phyloP scores from a whole-genome alignment of 2,329 filamentous ascomycete species.

The Penicillium vulpinum region DNA sequence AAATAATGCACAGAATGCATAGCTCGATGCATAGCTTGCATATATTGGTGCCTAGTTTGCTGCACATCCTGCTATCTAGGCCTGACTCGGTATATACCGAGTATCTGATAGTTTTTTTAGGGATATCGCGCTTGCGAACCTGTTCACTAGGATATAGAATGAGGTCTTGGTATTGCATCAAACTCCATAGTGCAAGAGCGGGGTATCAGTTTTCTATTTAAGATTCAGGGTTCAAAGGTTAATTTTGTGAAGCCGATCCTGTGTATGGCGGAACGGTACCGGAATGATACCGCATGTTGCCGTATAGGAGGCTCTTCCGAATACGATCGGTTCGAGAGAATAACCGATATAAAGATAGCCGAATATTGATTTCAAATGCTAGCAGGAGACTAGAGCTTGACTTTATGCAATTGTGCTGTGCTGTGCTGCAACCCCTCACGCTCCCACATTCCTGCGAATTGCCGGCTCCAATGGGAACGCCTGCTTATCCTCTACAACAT shows the following conservation, averaged over 20 bases:
- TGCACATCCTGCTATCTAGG: background rate
- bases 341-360: background rate
- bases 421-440: background rate
- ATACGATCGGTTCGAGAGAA: background rate
- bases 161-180: background rate
- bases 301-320: background rate
- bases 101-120: background rate
- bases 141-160: background rate
- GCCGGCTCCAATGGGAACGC: constrained; percentile 47
- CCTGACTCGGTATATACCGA: background rate
- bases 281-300: constrained; percentile 1
- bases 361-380: background rate
- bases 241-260: background rate
- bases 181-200: background rate
- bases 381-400: background rate
- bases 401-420: background rate
- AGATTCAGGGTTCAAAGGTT: background rate
- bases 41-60: background rate
- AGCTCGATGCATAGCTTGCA: too few relatives aligned
- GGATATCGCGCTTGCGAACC: background rate
- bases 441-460: constrained; percentile 26
- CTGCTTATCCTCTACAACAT: constrained; percentile 41
- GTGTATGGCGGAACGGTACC: background rate
- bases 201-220: background rate
- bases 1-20: background rate